Evolutionary conservation across 2,329 filamentous ascomycete species (phyloP), one percentile per base, ranked within the genome.

Genomic region (Penicillium sp.): DNA sequence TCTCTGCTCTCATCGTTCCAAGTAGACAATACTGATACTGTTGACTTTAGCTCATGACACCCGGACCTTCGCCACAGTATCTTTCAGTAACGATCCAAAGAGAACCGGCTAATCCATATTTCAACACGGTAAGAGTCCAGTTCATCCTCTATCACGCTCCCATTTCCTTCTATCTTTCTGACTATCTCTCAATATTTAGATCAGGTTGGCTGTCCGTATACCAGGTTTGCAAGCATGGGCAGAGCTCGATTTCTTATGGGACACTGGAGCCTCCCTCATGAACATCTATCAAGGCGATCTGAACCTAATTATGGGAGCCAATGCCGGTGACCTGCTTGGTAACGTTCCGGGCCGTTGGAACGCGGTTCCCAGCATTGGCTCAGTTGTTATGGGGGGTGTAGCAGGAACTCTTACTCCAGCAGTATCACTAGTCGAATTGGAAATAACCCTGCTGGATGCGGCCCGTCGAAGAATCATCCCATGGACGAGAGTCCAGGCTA

Each of bases 221-320:
- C 44, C 45, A 3, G 31, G 45, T 21, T 6, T 5, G 0, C 8
- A n/a, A 6, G 49, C 27, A 27, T 57, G 31, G 13, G 24, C 43
- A 19, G 50, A 57, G 21, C 35, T 53, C 11, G 27, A 45, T 2
- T 54, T 52, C 10, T 1, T 56, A 1, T 22, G 49, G 2, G 56
- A 56, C 26, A 56, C 49, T 3, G 54, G 56, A 19, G 29, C 56
- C n/a, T 2, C 14, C 1, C 16, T 49, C 1, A 53, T 56, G 56
- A 13, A 42, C 8, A 2, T 50, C n/a, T 49, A 33, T 37, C 14
- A 31, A 27, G 13, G 26, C 5, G 55, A 57, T 54, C 11, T 50
- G 9, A 24, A 22, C 19, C 11, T 7, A 5, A 27, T 57, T 2
- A 33, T 37, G 24, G 51, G 51, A 13, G 26, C 52, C 8, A n/a